phyloP scores from a whole-genome alignment of 176 grass and related monocot genomes.

The Poa pratensis region DNA sequence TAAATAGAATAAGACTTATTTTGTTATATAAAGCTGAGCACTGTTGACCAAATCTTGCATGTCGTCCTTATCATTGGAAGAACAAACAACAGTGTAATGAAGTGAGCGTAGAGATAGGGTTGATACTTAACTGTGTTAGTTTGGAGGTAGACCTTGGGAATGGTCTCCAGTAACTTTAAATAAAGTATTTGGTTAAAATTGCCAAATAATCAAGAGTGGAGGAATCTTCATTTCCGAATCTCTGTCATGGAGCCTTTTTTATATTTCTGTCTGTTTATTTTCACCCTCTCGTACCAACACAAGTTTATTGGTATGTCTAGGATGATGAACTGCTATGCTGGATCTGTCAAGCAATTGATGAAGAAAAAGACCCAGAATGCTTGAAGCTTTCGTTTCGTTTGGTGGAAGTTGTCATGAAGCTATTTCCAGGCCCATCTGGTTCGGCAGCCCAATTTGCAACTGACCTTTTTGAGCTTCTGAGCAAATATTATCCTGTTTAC shows the following conservation, averaged over 20 bases:
- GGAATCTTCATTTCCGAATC: conserved; percentile 14
- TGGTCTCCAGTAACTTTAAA: not conserved
- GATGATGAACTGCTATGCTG: conserved; percentile 70
- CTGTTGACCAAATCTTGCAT: not conserved
- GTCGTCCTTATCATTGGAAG: conserved; percentile 1
- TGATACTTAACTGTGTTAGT: not conserved
- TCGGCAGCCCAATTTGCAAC: conserved; percentile 55
- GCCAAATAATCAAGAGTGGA: not conserved
- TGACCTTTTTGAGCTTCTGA: conserved; percentile 85
- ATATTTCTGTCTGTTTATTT: conserved; percentile 10
- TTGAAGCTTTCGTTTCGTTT: conserved; percentile 81
- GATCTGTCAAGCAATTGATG: conserved; percentile 83
- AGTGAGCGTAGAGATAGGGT: conserved; percentile 18
- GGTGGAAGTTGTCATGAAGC: conserved; percentile 61
- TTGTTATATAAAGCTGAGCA: not conserved
- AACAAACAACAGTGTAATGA: conserved; percentile 24
- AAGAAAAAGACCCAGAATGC: conserved; percentile 88
- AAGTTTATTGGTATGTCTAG: conserved; percentile 50
- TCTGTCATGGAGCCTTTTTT: conserved; percentile 14
- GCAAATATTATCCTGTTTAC: conserved; percentile 95
- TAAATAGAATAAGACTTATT: conserved; percentile 9
- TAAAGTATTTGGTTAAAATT: not conserved
- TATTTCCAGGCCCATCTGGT: conserved; percentile 70
- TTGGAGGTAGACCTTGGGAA: conserved; percentile 14
- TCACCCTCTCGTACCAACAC: conserved; percentile 14